Evolutionary conservation across 345 rosid genomes (phyloP), one percentile per base, ranked within the genome.

Genomic region (Turritis glabra): DNA sequence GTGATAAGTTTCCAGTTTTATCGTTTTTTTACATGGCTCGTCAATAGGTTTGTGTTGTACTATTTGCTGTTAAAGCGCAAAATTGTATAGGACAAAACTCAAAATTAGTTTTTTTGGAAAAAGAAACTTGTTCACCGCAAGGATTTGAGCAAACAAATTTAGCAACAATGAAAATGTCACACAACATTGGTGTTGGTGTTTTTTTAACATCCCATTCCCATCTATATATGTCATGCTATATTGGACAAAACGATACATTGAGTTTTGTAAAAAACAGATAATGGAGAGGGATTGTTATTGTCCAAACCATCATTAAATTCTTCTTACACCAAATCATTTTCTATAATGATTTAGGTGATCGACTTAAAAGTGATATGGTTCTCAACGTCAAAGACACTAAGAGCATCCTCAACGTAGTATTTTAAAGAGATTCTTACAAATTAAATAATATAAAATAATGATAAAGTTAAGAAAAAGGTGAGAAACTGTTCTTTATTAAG

Each of bases 1-100:
- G 57, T 29, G 21, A 4, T 18, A 73, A 14, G 30, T 11, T 73
- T 29, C 63, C 55, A 40, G 14, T 38, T 72, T 27, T 52, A 52
- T 52, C 53, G 22, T 1, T 38, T 18, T 38, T 69, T 51, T 14
- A 35, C 51, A 43, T n/a, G 7, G 1, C 35, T 57, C 27, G 4
- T 37, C 27, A 37, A 21, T 59, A 19, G 38, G 38, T 40, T 1
- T 30, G 29, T 30, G 14, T 50, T 21, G 29, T 11, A 22, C 29
- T 2, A 21, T 11, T 11, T 50, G 55, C 25, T 21, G 11, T 50
- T 50, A 21, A 10, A 22, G 26, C 26, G 26, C 26, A 48, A 48
- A 48, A 50, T 37, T 18, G 4, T 7, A 0, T 7, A 38, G 1
- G 48, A 51, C 33, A 35, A 23, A 23, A n/a, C 7, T 66, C 61